phyloP scores from a whole-genome alignment of 495 filamentous ascomycete species.

The Annulohypoxylon nitens region DNA sequence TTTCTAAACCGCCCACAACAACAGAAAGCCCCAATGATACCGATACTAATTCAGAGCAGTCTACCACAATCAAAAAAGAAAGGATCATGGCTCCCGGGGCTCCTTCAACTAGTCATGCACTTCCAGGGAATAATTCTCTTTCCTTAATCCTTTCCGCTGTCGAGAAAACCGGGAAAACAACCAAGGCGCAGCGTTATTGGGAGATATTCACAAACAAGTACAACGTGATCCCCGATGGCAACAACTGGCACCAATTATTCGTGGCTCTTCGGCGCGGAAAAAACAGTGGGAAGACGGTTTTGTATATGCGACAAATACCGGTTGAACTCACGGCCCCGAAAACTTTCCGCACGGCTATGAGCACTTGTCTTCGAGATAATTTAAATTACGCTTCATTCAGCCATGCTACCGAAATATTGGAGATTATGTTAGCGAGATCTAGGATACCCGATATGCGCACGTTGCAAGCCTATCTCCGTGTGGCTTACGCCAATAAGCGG shows the following conservation, averaged over 20 bases:
- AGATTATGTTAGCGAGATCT: conserved; percentile 64
- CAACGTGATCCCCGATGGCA: conserved; percentile 73
- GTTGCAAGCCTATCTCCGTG: conserved; percentile 57
- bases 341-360: conserved; percentile 79
- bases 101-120: conserved; percentile 55
- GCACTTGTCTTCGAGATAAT: conserved; percentile 75
- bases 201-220: conserved; percentile 69
- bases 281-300: conserved; percentile 66
- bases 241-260: conserved; percentile 75
- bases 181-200: conserved; percentile 77
- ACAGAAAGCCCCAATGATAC: conserved; percentile 3
- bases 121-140: conserved; percentile 75
- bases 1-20: conserved; percentile 11
- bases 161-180: conserved; percentile 61
- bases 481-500: conserved; percentile 52
- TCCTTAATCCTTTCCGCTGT: conserved; percentile 76
- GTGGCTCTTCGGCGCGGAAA: conserved; percentile 74
- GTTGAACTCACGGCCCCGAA: conserved; percentile 56
- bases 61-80: background rate
- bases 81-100: conserved; percentile 17
- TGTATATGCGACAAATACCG: conserved; percentile 67
- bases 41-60: background rate
- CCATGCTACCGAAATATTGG: conserved; percentile 68
- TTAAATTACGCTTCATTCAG: conserved; percentile 72
- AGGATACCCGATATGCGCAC: conserved; percentile 57